Evolutionary conservation across 371 early-diverging fungal species (phyloP).

Genomic region (Rhizomucor pusillus): DNA sequence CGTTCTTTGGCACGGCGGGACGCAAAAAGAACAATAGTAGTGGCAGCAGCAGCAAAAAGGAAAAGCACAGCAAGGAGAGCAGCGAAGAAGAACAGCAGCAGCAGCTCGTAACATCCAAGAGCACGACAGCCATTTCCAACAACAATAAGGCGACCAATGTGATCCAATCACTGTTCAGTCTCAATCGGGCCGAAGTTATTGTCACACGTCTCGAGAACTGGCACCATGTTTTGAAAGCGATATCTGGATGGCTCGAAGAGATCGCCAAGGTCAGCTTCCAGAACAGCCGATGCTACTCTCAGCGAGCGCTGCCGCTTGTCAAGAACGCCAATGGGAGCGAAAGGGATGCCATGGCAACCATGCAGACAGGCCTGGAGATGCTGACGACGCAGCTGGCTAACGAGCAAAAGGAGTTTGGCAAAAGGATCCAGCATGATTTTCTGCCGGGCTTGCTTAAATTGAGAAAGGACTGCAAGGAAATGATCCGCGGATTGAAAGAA

Average conservation of each 20-base stretch:
- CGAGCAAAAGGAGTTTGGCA: conserved; percentile 32
- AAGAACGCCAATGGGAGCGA: conserved; percentile 9
- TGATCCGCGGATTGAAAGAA: conserved; percentile 26
- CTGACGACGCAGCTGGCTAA: conserved; percentile 25
- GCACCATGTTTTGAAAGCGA: conserved; percentile 25
- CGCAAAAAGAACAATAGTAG: background rate
- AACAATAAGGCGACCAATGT: background rate
- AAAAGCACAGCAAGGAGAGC: background rate
- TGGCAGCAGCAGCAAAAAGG: background rate
- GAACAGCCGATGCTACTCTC: conserved; percentile 27
- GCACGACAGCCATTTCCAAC: too few relatives aligned
- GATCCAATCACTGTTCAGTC: conserved; percentile 13
- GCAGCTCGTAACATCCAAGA: too few relatives aligned
- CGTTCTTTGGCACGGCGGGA: background rate
- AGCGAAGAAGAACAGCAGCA: background rate
- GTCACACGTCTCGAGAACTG: conserved; percentile 30
- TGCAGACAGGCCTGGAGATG: conserved; percentile 25
- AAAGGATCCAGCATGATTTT: conserved; percentile 18
- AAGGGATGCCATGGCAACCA: conserved; percentile 16
- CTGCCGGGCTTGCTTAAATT: conserved; percentile 21
- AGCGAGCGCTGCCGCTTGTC: conserved; percentile 21
- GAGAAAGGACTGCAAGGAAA: conserved; percentile 31
- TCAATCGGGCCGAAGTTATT: conserved; percentile 35
- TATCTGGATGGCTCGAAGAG: conserved; percentile 32
- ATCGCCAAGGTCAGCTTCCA: conserved; percentile 22